Percentiles rank a stretch among this genome's conserved stretches.
These are phyloP conservation scores for Pseudogymnoascus pannorum DNA, from an alignment of 2,329 filamentous ascomycete species.

Conservation along the genomic window DNA sequence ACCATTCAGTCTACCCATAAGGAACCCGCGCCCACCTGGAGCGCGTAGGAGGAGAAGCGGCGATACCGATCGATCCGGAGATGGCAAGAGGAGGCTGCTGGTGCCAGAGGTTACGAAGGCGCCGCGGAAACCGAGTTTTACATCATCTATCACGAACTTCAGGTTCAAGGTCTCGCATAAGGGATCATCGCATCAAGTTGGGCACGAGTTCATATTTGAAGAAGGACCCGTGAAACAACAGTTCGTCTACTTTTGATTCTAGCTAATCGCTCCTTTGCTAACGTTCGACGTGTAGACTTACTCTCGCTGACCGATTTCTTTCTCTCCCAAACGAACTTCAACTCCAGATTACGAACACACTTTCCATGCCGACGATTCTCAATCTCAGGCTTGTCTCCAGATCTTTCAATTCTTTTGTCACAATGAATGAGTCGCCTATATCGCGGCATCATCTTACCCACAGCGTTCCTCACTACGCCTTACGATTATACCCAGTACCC, in stretches of 20 bases:
- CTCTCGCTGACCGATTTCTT: slow-evolving; percentile 51
- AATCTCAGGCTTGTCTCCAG: slow-evolving; percentile 52
- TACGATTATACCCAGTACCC: slow-evolving; percentile 50
- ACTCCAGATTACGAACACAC: slow-evolving; percentile 52
- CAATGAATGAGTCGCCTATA: slow-evolving; percentile 53
- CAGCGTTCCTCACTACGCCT: slow-evolving; percentile 53
- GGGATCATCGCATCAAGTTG: slow-evolving; percentile 12
- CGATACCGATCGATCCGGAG: slow-evolving; percentile 17
- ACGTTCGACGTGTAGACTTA: slow-evolving; percentile 24
- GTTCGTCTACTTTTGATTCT: slow-evolving; percentile 17
- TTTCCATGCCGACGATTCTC: slow-evolving; percentile 54
- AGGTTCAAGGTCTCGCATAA: slow-evolving; percentile 22
- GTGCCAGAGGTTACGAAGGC: slow-evolving; percentile 28
- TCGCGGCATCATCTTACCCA: slow-evolving; percentile 53
- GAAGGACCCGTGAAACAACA: slow-evolving; percentile 19
- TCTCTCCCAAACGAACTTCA: slow-evolving; percentile 54
- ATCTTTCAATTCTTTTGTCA: slow-evolving; percentile 52
- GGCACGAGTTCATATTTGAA: slow-evolving; percentile 23
- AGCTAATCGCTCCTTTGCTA: neutral
- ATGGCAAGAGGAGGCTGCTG: slow-evolving; percentile 29
- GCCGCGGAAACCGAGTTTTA: slow-evolving; percentile 27
- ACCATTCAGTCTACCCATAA: slow-evolving; percentile 27
- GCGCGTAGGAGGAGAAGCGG: slow-evolving; percentile 9
- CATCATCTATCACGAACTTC: slow-evolving; percentile 26
- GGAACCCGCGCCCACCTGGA: slow-evolving; percentile 19